A percentile compares a stretch with the other conserved stretches of the same genome.
Evolutionary conservation across 2,329 filamentous ascomycete genomes (phyloP).

Genomic region (Talaromyces sp.): DNA sequence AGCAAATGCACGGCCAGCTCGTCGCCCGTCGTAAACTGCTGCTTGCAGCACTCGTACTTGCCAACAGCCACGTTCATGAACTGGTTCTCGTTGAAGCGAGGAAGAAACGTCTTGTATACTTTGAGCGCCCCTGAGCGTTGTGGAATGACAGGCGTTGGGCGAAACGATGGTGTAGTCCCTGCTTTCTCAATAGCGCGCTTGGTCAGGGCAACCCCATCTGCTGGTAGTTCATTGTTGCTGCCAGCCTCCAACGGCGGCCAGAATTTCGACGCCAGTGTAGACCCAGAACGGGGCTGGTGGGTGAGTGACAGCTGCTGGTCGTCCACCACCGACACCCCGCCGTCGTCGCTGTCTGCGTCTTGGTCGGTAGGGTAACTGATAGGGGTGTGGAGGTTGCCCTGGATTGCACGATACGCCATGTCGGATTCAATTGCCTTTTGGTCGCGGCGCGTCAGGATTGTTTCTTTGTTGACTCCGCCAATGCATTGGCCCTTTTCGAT

Average conservation of each 20-base stretch:
- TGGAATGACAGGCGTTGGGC: background rate
- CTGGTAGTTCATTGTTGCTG: slow-evolving; percentile 5
- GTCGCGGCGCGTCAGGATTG: slow-evolving; percentile 45
- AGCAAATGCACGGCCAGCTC: slow-evolving; percentile 29
- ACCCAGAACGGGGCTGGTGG: background rate
- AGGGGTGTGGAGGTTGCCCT: background rate
- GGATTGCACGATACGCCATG: background rate
- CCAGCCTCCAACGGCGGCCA: background rate
- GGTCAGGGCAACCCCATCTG: slow-evolving; percentile 15
- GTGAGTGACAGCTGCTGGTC: background rate
- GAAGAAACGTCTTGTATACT: background rate
- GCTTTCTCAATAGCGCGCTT: slow-evolving; percentile 11
- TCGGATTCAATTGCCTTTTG: slow-evolving; percentile 44
- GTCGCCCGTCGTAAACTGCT: slow-evolving; percentile 16
- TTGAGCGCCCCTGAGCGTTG: background rate
- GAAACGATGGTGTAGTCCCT: background rate
- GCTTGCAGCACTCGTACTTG: slow-evolving; percentile 31
- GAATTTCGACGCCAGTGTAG: background rate
- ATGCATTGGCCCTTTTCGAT: slow-evolving; percentile 50
- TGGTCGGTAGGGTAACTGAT: background rate
- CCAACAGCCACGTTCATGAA: slow-evolving; percentile 26
- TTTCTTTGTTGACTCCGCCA: slow-evolving; percentile 30
- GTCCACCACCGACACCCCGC: background rate
- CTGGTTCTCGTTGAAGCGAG: slow-evolving; percentile 21
- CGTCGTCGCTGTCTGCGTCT: background rate